phyloP scores from a whole-genome alignment of 2,329 filamentous ascomycete species.

The Ascocoryne sarcoides region DNA sequence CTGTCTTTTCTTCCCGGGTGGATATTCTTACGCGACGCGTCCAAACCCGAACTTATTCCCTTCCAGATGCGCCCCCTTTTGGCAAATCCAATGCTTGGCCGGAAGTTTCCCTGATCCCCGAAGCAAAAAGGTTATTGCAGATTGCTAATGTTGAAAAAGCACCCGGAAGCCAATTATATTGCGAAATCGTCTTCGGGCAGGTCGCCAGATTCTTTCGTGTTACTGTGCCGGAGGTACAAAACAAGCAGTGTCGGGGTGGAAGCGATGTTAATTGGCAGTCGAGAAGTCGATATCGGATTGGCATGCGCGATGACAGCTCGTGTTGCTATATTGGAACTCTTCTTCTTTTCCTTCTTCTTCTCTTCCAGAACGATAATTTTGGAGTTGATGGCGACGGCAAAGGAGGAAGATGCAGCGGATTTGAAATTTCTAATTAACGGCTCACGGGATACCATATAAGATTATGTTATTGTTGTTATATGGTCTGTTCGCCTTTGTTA shows the following conservation, averaged over 20 bases:
- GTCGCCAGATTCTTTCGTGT: conserved; percentile 9
- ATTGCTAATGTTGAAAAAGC: conserved; percentile 12
- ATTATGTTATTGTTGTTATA: neutral
- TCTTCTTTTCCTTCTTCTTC: too few relatives aligned
- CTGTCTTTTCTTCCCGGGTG: too few relatives aligned
- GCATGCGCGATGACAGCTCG: conserved; percentile 4
- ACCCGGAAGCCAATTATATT: conserved; percentile 6
- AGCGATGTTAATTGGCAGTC: conserved; percentile 8
- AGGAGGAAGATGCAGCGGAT: neutral
- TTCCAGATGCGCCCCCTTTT: too few relatives aligned
- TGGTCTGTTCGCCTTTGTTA: conserved; percentile 13
- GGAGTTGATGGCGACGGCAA: too few relatives aligned
- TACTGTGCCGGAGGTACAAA: conserved; percentile 11
- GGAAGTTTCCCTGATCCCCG: too few relatives aligned
- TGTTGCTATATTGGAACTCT: neutral
- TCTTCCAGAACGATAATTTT: too few relatives aligned
- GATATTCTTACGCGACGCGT: too few relatives aligned
- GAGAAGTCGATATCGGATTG: conserved; percentile 3
- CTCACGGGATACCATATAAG: too few relatives aligned
- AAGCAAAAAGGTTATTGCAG: conserved; percentile 3
- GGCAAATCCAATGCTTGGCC: too few relatives aligned
- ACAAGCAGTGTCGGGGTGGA: conserved; percentile 2
- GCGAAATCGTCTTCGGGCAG: conserved; percentile 3
- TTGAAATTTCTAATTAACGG: too few relatives aligned
- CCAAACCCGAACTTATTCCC: too few relatives aligned